These are phyloP conservation scores for Ophiocordyceps australis DNA, from an alignment of 2,329 filamentous ascomycete genomes.

Conservation along the genomic window DNA sequence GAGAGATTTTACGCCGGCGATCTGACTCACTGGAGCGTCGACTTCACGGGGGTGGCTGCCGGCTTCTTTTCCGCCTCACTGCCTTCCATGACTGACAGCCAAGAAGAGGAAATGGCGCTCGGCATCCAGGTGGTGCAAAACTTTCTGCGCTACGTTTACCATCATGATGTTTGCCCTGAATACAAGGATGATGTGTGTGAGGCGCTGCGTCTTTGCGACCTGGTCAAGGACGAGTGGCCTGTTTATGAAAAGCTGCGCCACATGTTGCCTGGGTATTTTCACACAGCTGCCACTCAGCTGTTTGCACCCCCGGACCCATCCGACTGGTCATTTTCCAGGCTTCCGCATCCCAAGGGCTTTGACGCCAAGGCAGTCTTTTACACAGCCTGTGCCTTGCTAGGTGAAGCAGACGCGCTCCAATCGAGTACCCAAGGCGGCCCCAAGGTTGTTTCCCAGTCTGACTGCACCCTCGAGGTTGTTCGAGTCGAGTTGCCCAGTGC, in stretches of 20 bases:
- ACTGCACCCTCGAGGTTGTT: constrained; percentile 42
- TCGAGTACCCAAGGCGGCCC: constrained; percentile 7
- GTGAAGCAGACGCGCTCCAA: constrained; percentile 12
- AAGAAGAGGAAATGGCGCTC: constrained; percentile 30
- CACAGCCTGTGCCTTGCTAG: constrained; percentile 22
- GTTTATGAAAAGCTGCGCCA: constrained; percentile 30
- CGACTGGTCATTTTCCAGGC: constrained; percentile 10
- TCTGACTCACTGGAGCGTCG: constrained; percentile 50
- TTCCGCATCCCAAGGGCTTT: constrained; percentile 17
- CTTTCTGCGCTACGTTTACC: constrained; percentile 74
- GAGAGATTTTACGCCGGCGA: constrained; percentile 29
- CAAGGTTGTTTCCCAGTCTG: constrained; percentile 23
- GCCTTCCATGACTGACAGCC: constrained; percentile 35
- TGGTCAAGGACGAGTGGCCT: constrained; percentile 49
- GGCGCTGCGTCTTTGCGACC: constrained; percentile 48
- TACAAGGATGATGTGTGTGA: constrained; percentile 47
- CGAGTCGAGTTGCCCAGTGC: constrained; percentile 25
- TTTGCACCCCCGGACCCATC: constrained; percentile 26
- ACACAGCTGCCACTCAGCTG: constrained; percentile 52
- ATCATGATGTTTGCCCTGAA: constrained; percentile 76
- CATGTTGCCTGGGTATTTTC: constrained; percentile 60
- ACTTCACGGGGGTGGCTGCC: constrained; percentile 61
- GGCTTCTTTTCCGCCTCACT: constrained; percentile 56
- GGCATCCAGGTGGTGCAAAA: constrained; percentile 57
- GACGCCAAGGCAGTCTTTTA: constrained; percentile 23